Percentiles rank a stretch among this genome's conserved stretches.
These are phyloP conservation scores for Fusarium heterosporum DNA, from an alignment of 2,329 filamentous ascomycete species.

Conservation along the genomic window DNA sequence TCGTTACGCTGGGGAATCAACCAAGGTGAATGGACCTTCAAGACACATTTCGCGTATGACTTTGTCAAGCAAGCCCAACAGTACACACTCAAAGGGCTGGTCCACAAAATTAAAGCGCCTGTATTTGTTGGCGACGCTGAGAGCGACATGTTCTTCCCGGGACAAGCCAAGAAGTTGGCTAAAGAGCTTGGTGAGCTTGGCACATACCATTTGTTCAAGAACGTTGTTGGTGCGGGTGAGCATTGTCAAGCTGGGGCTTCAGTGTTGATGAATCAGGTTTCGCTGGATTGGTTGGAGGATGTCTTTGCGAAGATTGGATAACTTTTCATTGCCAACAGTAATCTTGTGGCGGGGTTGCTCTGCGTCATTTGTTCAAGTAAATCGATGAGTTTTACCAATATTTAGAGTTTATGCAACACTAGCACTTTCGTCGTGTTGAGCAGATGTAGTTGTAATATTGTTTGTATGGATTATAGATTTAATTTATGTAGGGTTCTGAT, in stretches of 20 bases:
- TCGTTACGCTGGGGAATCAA: slow-evolving; percentile 7
- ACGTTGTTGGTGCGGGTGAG: not conserved
- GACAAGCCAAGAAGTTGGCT: slow-evolving; percentile 7
- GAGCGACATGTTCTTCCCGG: slow-evolving; percentile 23
- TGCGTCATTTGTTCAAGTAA: no score
- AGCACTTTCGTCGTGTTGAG: no score
- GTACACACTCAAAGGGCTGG: slow-evolving; percentile 31
- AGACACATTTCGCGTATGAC: slow-evolving; percentile 13
- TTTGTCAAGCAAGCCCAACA: not conserved
- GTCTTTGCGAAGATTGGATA: slow-evolving; percentile 3
- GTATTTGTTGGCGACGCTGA: slow-evolving; percentile 28
- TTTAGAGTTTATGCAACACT: no score
- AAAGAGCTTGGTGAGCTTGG: slow-evolving; percentile 5
- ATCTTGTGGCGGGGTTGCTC: not conserved
- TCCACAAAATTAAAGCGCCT: slow-evolving; percentile 41
- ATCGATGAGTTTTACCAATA: no score
- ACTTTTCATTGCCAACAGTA: not conserved
- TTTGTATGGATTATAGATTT: not conserved
- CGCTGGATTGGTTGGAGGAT: slow-evolving; percentile 25
- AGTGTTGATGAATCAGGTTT: slow-evolving; percentile 20
- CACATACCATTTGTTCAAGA: slow-evolving; percentile 11
- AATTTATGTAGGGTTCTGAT: not conserved
- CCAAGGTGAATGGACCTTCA: slow-evolving; percentile 23
- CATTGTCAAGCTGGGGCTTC: slow-evolving; percentile 20
- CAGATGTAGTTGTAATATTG: not conserved